A percentile compares a stretch with the other conserved stretches of the same genome.
These are phyloP conservation scores for Nematodospora valgi DNA, from an alignment of 805 yeast genomes.

Conservation along the genomic window DNA sequence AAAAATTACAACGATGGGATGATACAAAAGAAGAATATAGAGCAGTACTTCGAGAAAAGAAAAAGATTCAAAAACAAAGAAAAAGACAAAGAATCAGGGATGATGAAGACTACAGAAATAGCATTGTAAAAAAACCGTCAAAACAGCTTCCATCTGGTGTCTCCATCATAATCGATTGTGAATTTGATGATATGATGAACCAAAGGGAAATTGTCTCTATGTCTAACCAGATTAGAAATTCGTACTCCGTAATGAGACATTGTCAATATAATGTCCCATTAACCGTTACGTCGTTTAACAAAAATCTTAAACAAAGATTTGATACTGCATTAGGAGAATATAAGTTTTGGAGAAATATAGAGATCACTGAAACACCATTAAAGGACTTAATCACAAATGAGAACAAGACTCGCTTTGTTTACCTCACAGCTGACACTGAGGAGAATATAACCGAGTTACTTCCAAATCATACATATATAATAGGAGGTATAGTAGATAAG, in stretches of 20 bases:
- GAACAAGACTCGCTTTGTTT: slow-evolving; percentile 47
- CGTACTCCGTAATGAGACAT: slow-evolving; percentile 74
- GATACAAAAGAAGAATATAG: slow-evolving; percentile 61
- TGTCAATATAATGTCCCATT: slow-evolving; percentile 57
- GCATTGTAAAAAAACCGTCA: slow-evolving; percentile 21
- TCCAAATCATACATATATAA: slow-evolving; percentile 71
- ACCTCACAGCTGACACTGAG: slow-evolving; percentile 85
- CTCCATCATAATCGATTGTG: slow-evolving; percentile 77
- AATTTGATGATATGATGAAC: slow-evolving; percentile 85
- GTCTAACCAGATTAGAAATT: slow-evolving; percentile 75
- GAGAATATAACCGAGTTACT: slow-evolving; percentile 61
- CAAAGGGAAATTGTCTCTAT: slow-evolving; percentile 67
- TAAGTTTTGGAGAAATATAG: slow-evolving; percentile 63
- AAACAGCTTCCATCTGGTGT: slow-evolving; percentile 50
- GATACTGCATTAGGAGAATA: slow-evolving; percentile 59
- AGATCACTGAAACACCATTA: slow-evolving; percentile 36
- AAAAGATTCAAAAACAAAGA: slow-evolving; percentile 32
- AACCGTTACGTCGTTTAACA: slow-evolving; percentile 61
- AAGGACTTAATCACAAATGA: slow-evolving; percentile 20
- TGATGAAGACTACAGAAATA: slow-evolving; percentile 30
- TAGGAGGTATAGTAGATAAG: slow-evolving; percentile 96
- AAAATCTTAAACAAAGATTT: slow-evolving; percentile 63
- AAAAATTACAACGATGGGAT: slow-evolving; percentile 57
- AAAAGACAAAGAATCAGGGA: slow-evolving; percentile 19
- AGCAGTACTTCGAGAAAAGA: slow-evolving; percentile 53